A percentile compares a stretch with the other conserved stretches of the same genome.
Evolutionary conservation across 257 asterid genomes (phyloP).

Genomic region (Parsonsia alboflavescens): DNA sequence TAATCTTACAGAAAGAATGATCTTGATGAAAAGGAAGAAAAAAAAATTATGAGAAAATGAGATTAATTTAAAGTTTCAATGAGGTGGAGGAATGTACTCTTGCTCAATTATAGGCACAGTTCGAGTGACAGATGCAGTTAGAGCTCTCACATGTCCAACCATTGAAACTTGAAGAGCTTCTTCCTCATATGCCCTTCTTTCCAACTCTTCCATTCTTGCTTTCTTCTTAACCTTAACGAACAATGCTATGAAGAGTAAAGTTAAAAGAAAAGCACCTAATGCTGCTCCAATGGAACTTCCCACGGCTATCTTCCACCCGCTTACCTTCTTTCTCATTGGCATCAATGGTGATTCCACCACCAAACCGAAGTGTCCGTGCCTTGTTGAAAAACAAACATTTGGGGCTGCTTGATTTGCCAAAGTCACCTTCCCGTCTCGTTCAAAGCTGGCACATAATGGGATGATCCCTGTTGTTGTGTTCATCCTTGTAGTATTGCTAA

Average conservation of each 20-base stretch:
- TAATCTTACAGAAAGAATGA: conserved; percentile 23
- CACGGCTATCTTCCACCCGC: conserved; percentile 51
- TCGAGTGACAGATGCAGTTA: conserved; percentile 59
- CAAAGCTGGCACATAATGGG: conserved; percentile 73
- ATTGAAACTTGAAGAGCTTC: conserved; percentile 91
- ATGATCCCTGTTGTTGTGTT: conserved; percentile 32
- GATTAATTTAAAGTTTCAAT: not conserved
- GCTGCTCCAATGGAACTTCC: conserved; percentile 70
- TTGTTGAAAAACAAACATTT: conserved; percentile 42
- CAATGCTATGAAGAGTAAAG: conserved; percentile 60
- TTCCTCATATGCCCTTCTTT: conserved; percentile 85
- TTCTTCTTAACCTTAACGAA: conserved; percentile 72
- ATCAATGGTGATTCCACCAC: conserved; percentile 63
- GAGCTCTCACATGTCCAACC: conserved; percentile 94
- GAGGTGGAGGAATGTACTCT: conserved; percentile 33
- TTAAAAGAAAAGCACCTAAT: conserved; percentile 58
- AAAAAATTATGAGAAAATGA: not conserved
- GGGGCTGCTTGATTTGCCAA: conserved; percentile 36
- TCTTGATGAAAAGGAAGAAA: not conserved
- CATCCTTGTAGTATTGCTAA: conserved; percentile 24
- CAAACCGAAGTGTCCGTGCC: conserved; percentile 62
- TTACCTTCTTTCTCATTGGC: conserved; percentile 51
- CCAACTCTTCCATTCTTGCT: conserved; percentile 79
- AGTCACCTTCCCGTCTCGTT: conserved; percentile 46
- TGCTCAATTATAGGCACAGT: conserved; percentile 68